phyloP scores from a whole-genome alignment of 2,329 filamentous ascomycete species.

The Claviceps pazoutovae region DNA sequence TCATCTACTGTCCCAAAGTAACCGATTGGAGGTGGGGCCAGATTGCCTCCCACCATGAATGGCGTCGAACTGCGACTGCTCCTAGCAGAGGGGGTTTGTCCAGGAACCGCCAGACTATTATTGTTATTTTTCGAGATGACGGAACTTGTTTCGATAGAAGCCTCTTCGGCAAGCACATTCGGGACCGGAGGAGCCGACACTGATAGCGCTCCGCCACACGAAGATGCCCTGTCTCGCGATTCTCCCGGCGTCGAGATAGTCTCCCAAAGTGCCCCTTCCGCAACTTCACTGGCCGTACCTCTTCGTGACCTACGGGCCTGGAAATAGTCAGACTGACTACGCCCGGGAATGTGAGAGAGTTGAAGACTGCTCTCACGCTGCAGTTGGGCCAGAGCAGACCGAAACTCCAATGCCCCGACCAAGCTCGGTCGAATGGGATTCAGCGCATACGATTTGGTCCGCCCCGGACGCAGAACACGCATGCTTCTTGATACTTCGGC shows the following conservation, averaged over 20 bases:
- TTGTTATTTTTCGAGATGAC: background rate
- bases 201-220: constrained; percentile 4
- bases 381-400: constrained; percentile 76
- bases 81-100: constrained; percentile 6
- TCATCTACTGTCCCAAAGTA: constrained; percentile 6
- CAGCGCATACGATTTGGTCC: constrained; percentile 51
- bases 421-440: constrained; percentile 85
- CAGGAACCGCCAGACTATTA: constrained; percentile 3
- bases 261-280: constrained; percentile 8
- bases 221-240: constrained; percentile 9
- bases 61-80: constrained; percentile 11
- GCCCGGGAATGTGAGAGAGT: constrained; percentile 51
- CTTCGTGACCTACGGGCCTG: constrained; percentile 13
- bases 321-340: constrained; percentile 34
- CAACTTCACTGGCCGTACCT: constrained; percentile 14
- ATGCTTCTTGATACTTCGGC: constrained; percentile 88
- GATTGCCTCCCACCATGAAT: constrained; percentile 25
- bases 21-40: constrained; percentile 27
- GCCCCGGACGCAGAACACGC: constrained; percentile 58
- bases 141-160: background rate
- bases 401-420: constrained; percentile 85
- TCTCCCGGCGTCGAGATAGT: constrained; percentile 2
- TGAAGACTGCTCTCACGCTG: constrained; percentile 68
- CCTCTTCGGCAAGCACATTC: background rate
- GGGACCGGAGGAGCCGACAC: background rate